Evolutionary conservation across 2,329 filamentous ascomycete species (phyloP).

Genomic region (Hymenotorrendiella dingleyae): DNA sequence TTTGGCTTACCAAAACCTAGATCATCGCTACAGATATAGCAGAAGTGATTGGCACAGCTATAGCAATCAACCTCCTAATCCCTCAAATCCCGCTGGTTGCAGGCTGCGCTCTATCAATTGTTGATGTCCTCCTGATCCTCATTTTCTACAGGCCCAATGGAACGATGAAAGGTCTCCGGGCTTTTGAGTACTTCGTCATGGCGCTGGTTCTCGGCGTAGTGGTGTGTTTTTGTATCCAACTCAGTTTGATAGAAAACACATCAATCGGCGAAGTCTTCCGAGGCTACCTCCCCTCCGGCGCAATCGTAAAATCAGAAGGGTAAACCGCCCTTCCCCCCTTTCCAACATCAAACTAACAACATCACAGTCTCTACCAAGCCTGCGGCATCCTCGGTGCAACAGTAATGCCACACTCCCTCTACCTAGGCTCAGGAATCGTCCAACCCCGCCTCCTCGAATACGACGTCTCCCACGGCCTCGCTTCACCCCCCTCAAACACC

Average conservation of each 20-base stretch:
- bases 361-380: constrained; percentile 52
- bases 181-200: constrained; percentile 61
- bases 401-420: constrained; percentile 65
- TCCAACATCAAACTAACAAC: constrained; percentile 14
- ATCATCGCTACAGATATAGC: constrained; percentile 56
- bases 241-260: constrained; percentile 54
- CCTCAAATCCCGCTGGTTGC: constrained; percentile 59
- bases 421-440: constrained; percentile 63
- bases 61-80: constrained; percentile 61
- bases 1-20: too few species aligned
- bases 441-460: constrained; percentile 61
- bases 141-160: constrained; percentile 58
- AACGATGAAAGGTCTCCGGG: constrained; percentile 50
- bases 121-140: constrained; percentile 62
- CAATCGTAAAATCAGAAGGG: constrained; percentile 52
- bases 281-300: constrained; percentile 58
- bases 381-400: constrained; percentile 75
- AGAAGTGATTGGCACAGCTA: constrained; percentile 61
- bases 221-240: constrained; percentile 64
- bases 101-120: constrained; percentile 61
- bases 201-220: constrained; percentile 62
- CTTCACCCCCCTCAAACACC: constrained; percentile 28
- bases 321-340: constrained; percentile 21
- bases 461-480: constrained; percentile 50
- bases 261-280: constrained; percentile 54